Percentiles rank a stretch among this genome's conserved stretches.
Evolutionary conservation across 306 rosid genomes (phyloP).

Genomic region (Styphnolobium japonicum): DNA sequence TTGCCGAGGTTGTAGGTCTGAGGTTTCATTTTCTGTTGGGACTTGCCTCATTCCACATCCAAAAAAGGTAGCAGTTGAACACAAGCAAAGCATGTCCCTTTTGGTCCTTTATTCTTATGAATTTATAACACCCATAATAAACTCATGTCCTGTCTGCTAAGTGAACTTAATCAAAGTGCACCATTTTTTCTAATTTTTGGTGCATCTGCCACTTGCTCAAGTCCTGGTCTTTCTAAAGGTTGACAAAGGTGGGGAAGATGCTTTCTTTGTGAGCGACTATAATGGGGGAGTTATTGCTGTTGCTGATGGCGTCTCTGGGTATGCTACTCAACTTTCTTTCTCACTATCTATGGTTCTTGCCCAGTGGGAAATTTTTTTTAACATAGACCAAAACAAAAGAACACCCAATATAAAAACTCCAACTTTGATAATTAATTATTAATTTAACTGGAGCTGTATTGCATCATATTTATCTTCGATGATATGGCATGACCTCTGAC

Average conservation of each 20-base stretch:
- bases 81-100: background rate
- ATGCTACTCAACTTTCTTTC: slow-evolving; percentile 27
- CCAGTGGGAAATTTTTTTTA: background rate
- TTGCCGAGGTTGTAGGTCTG: slow-evolving; percentile 52
- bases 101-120: background rate
- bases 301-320: slow-evolving; percentile 99
- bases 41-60: slow-evolving; percentile 88
- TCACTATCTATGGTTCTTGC: background rate
- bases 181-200: background rate
- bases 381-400: background rate
- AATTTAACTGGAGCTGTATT: background rate
- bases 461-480: background rate
- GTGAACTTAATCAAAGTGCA: background rate
- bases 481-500: background rate
- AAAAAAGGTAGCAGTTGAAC: slow-evolving; percentile 56
- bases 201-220: slow-evolving; percentile 6
- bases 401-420: background rate
- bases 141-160: background rate
- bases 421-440: background rate
- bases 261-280: slow-evolving; percentile 70
- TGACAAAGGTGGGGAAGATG: slow-evolving; percentile 94
- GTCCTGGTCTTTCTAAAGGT: slow-evolving; percentile 51
- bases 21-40: slow-evolving; percentile 69
- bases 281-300: slow-evolving; percentile 82
- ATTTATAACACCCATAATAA: background rate